Evolutionary conservation across 2,329 filamentous ascomycete genomes (phyloP).

Genomic region (Sclerotinia glacialis): DNA sequence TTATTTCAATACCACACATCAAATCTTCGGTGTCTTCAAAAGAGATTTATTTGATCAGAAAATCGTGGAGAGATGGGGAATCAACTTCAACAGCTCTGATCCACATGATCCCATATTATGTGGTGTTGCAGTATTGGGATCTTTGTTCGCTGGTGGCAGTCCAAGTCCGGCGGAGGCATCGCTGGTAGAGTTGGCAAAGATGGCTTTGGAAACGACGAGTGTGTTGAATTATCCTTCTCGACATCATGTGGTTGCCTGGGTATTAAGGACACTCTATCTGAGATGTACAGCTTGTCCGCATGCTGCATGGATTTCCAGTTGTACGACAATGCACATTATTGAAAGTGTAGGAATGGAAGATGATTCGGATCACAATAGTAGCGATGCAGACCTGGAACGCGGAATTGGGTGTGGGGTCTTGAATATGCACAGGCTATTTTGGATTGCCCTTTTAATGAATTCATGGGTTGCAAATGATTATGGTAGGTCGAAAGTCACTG

Average conservation of each 20-base stretch:
- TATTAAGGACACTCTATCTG: conserved; percentile 34
- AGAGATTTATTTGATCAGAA: conserved; percentile 30
- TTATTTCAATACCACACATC: conserved; percentile 38
- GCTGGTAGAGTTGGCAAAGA: conserved; percentile 31
- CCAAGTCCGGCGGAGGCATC: conserved; percentile 33
- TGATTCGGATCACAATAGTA: neutral
- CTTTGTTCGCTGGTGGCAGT: conserved; percentile 37
- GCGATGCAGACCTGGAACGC: neutral
- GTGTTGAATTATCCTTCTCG: conserved; percentile 24
- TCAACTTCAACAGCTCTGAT: conserved; percentile 32
- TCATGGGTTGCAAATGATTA: conserved; percentile 20
- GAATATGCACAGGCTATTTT: conserved; percentile 10
- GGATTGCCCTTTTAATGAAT: conserved; percentile 17
- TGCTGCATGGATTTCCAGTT: conserved; percentile 35
- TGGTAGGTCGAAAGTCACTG: conserved; percentile 15
- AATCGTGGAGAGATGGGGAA: conserved; percentile 38
- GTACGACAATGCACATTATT: conserved; percentile 34
- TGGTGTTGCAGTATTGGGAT: conserved; percentile 40
- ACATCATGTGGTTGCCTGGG: conserved; percentile 33
- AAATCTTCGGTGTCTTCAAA: conserved; percentile 40
- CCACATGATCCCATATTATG: conserved; percentile 37
- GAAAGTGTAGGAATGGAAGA: conserved; percentile 31
- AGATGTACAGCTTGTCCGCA: conserved; percentile 34
- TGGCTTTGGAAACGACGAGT: conserved; percentile 29
- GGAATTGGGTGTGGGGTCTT: conserved; percentile 18